Evolutionary conservation across 148 eudicot genomes (phyloP).

Genomic region (Persicaria tinctoria): DNA sequence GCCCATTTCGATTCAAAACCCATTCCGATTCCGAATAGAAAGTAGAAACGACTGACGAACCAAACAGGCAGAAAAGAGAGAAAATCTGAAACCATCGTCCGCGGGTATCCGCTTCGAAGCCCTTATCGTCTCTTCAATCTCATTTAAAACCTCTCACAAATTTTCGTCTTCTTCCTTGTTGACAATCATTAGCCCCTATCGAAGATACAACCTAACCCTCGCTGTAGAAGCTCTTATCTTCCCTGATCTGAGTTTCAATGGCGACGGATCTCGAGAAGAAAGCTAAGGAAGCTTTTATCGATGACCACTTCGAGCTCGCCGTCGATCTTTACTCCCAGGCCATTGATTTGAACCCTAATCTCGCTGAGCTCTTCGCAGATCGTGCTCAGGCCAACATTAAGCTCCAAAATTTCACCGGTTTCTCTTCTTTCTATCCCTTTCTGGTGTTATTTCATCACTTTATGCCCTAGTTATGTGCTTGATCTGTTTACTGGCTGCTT

Average conservation of each 20-base stretch:
- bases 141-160: neutral
- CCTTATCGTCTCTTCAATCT: constrained; percentile 9
- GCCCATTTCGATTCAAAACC: no score
- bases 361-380: constrained; percentile 66
- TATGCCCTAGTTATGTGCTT: neutral
- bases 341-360: constrained; percentile 52
- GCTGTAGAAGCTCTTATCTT: neutral
- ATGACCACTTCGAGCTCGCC: constrained; percentile 94
- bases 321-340: constrained; percentile 82
- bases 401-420: constrained; percentile 75
- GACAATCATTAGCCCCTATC: constrained; percentile 4
- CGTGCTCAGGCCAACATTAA: constrained; percentile 96
- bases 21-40: neutral
- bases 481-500: neutral
- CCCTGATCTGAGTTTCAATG: constrained; percentile 15
- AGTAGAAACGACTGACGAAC: neutral
- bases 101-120: neutral
- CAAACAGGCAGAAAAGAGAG: neutral
- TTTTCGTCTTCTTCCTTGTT: neutral
- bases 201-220: neutral
- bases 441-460: neutral
- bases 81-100: neutral
- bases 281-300: constrained; percentile 89
- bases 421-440: neutral
- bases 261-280: constrained; percentile 60